phyloP scores from a whole-genome alignment of 2,329 filamentous ascomycete genomes.

The Colletotrichum sp. region DNA sequence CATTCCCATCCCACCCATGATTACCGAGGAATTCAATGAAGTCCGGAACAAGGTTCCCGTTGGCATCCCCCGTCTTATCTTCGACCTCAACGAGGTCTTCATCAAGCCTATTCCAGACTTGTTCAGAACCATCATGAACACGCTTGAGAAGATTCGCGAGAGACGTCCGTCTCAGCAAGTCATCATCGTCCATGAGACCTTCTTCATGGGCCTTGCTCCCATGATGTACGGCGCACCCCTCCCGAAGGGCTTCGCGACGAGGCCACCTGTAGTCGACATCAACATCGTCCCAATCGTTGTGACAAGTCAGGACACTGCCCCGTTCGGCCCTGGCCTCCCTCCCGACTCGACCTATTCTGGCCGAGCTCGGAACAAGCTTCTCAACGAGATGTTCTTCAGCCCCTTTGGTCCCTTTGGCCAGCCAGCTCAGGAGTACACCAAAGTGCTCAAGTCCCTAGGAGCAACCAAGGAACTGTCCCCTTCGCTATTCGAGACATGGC shows the following conservation, averaged over 20 bases:
- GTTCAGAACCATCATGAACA: slow-evolving; percentile 35
- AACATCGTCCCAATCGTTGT: slow-evolving; percentile 40
- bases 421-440: slow-evolving; percentile 25
- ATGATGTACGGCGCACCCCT: slow-evolving; percentile 41
- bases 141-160: slow-evolving; percentile 37
- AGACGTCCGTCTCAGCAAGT: slow-evolving; percentile 40
- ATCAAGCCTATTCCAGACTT: slow-evolving; percentile 35
- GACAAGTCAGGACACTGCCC: slow-evolving; percentile 41
- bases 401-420: slow-evolving; percentile 26
- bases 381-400: slow-evolving; percentile 26
- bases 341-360: slow-evolving; percentile 41
- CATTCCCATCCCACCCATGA: slow-evolving; percentile 22
- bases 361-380: slow-evolving; percentile 34
- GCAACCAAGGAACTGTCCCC: slow-evolving; percentile 25
- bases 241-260: slow-evolving; percentile 38
- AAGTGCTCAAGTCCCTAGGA: slow-evolving; percentile 32
- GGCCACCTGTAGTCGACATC: slow-evolving; percentile 43
- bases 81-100: slow-evolving; percentile 38
- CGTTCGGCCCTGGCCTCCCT: slow-evolving; percentile 41
- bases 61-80: slow-evolving; percentile 32
- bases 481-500: slow-evolving; percentile 31
- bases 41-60: slow-evolving; percentile 20
- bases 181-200: slow-evolving; percentile 47
- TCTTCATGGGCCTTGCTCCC: slow-evolving; percentile 41
- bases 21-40: slow-evolving; percentile 24